Base-by-base conservation (phyloP, 306 rosid genomes). In the Vigna unguiculata region DNA sequence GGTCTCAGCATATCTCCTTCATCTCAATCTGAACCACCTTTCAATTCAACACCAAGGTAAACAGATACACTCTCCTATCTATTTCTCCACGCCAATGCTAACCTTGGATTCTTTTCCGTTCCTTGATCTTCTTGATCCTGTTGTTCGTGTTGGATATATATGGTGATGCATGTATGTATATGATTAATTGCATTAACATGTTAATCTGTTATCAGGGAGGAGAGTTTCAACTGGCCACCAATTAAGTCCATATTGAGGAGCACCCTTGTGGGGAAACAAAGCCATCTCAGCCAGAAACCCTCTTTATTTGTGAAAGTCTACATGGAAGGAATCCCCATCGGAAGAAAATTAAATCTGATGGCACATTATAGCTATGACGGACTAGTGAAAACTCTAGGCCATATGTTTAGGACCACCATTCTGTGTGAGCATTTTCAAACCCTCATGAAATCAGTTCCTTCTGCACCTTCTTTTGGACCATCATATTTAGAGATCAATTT, bases 291-390 rank as follows among this genome's bases (percentile, higher is more conserved):
- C 16, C 87, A 79, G 28, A 76, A 59, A 34, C 38, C 87, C 13
- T 86, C 82, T 54, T 81, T 78, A 2, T 86, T 86, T 81, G 86
- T 86, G 3, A 86, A 83, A 63, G 86, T 86, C 9, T 84, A 86
- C 24, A 81, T 83, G 87, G 90, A 86, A 78, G 90, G 90, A 32
- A 86, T 83, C 10, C 87, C 86, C 30, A 86, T 86, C 1, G 90
- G 90, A 14, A 81, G 90, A 76, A 86, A 86, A 72, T 22, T 86
- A 16, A 86, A 86, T 76, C 84, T 86, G 9, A 15, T 83, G 78
- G 84, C 77, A 78, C 82, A 86, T 59, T 62, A 81, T 30, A 55
- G 60, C 62, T 86, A 86, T 67, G 84, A 86, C 78, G 87, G 76
- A 25, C 90, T 86, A 28, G 80, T 86, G 10, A 78, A 75, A 71